These are phyloP conservation scores for Verticillium nubilum DNA, from an alignment of 2,329 filamentous ascomycete genomes.

Conservation along the genomic window DNA sequence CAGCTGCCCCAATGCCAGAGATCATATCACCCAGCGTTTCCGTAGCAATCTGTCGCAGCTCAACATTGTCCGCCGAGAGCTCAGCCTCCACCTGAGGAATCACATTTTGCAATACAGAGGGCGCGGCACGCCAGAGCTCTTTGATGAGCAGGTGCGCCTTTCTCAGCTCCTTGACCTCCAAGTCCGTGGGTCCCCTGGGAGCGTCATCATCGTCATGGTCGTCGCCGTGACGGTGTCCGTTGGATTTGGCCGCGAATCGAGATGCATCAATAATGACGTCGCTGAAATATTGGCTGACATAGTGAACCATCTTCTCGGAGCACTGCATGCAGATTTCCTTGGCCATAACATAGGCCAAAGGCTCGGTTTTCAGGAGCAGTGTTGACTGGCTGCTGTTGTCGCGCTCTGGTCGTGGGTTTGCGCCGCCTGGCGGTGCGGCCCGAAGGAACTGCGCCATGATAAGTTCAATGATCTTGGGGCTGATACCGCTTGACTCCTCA, in stretches of 20 bases:
- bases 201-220: slow-evolving; percentile 60
- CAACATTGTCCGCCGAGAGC: slow-evolving; percentile 80
- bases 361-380: slow-evolving; percentile 78
- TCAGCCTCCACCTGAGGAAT: slow-evolving; percentile 92
- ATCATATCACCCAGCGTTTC: slow-evolving; percentile 95
- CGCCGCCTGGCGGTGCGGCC: slow-evolving; percentile 64
- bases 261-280: slow-evolving; percentile 91
- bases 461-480: slow-evolving; percentile 78
- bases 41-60: slow-evolving; percentile 80
- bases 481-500: slow-evolving; percentile 75
- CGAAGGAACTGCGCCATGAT: slow-evolving; percentile 95
- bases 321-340: slow-evolving; percentile 87
- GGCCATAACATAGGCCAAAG: slow-evolving; percentile 92
- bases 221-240: slow-evolving; percentile 52
- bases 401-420: slow-evolving; percentile 44
- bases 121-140: slow-evolving; percentile 90
- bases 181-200: slow-evolving; percentile 63
- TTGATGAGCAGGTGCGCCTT: slow-evolving; percentile 87
- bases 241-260: slow-evolving; percentile 47
- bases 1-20: slow-evolving; percentile 86
- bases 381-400: slow-evolving; percentile 70
- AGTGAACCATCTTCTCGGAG: slow-evolving; percentile 89
- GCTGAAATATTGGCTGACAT: slow-evolving; percentile 94
- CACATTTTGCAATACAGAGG: slow-evolving; percentile 84
- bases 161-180: slow-evolving; percentile 79